Evolutionary conservation across 768 basidiomycete species (phyloP).

Genomic region (Auriscalpium orientale): DNA sequence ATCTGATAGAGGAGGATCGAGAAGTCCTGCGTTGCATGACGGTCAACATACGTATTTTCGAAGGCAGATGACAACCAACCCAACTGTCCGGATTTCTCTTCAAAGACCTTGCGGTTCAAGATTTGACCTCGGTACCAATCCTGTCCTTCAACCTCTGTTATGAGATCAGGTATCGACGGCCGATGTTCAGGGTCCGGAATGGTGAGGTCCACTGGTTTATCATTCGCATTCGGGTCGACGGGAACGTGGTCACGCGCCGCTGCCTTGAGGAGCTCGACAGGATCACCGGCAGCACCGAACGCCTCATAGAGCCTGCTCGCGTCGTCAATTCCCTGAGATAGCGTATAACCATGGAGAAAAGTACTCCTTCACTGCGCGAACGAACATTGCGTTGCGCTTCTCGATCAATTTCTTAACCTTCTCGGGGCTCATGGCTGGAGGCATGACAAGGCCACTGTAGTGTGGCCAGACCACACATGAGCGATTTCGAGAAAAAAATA

Average conservation of each 20-base stretch:
- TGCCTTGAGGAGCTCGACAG: conserved; percentile 52
- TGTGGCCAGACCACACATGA: no score
- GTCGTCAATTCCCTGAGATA: neutral
- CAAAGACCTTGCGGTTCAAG: conserved; percentile 43
- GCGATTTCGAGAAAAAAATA: neutral
- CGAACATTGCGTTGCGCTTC: conserved; percentile 22
- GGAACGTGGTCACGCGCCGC: conserved; percentile 71
- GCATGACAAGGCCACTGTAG: conserved; percentile 3
- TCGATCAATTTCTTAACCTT: conserved; percentile 8
- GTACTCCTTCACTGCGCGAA: conserved; percentile 40
- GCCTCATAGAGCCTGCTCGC: conserved; percentile 51
- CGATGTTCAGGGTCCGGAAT: conserved; percentile 40
- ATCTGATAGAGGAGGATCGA: conserved; percentile 53
- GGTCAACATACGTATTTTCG: neutral
- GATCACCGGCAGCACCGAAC: conserved; percentile 45
- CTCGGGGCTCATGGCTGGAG: conserved; percentile 7
- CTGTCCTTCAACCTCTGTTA: conserved; percentile 49
- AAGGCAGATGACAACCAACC: conserved; percentile 30
- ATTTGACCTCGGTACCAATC: conserved; percentile 72
- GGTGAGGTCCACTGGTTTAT: conserved; percentile 5
- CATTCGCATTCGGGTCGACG: conserved; percentile 38
- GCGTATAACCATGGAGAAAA: conserved; percentile 26
- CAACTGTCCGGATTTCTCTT: conserved; percentile 41
- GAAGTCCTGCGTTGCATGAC: conserved; percentile 26
- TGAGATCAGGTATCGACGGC: conserved; percentile 47